A percentile compares a stretch with the other conserved stretches of the same genome.
phyloP scores from a whole-genome alignment of 805 yeast genomes.

The Myxozyma vanderwaltii region DNA sequence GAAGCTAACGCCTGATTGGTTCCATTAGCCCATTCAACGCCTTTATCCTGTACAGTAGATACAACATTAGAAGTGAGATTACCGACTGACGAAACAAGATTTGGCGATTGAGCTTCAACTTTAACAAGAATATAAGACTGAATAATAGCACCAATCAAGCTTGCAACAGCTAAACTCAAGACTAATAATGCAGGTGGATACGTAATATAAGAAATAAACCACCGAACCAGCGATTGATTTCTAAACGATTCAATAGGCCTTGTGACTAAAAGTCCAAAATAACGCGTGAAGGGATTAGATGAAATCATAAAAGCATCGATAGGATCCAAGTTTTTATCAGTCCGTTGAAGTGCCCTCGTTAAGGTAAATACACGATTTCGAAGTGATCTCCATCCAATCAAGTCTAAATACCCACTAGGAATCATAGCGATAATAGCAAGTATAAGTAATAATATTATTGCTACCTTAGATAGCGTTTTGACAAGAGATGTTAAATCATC shows the following conservation, averaged over 20 bases:
- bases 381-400: constrained; percentile 52
- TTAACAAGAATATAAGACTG: constrained; percentile 54
- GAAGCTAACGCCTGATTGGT: constrained; percentile 57
- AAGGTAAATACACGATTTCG: constrained; percentile 41
- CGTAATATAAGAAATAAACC: constrained; percentile 56
- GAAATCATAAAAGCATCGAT: constrained; percentile 35
- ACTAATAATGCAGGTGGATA: constrained; percentile 56
- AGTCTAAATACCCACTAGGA: constrained; percentile 52
- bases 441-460: constrained; percentile 47
- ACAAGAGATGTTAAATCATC: constrained; percentile 42
- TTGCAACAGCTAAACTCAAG: constrained; percentile 58
- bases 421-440: constrained; percentile 49
- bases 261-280: constrained; percentile 31
- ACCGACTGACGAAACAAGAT: constrained; percentile 20
- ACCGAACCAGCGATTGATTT: constrained; percentile 39
- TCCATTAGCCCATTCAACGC: constrained; percentile 52
- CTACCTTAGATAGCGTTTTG: constrained; percentile 44
- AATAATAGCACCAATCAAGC: constrained; percentile 54
- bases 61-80: constrained; percentile 35
- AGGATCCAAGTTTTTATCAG: constrained; percentile 29
- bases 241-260: constrained; percentile 7
- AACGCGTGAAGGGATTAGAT: constrained; percentile 14
- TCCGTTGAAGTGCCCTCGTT: constrained; percentile 23
- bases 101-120: constrained; percentile 34
- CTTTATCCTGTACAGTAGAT: constrained; percentile 39